Evolutionary conservation across 106 monocot genomes (phyloP).

Genomic region (Posidonia australis): DNA sequence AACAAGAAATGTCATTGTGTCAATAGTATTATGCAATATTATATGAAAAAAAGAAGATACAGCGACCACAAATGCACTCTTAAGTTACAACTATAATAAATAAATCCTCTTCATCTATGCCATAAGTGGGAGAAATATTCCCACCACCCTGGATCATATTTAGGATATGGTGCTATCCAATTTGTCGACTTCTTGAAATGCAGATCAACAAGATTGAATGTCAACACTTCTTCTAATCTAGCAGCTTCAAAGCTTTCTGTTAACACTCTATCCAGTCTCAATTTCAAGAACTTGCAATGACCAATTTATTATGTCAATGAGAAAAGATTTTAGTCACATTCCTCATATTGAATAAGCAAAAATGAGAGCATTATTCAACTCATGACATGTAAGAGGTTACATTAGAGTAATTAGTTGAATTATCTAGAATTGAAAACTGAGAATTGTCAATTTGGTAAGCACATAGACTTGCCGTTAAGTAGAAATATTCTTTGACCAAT

Average conservation of each 20-base stretch:
- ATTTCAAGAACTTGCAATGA: conserved; percentile 89
- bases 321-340: background rate
- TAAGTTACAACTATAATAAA: background rate
- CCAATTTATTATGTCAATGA: background rate
- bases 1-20: too few relatives aligned
- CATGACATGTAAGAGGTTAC: too few relatives aligned
- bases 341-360: background rate
- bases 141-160: conserved; percentile 97
- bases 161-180: conserved; percentile 88
- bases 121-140: conserved; percentile 58
- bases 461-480: too few relatives aligned
- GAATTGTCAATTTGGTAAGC: too few relatives aligned
- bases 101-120: background rate
- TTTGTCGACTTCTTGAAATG: conserved; percentile 71
- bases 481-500: too few relatives aligned
- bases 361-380: background rate
- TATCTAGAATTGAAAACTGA: too few relatives aligned
- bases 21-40: too few relatives aligned
- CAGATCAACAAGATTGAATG: conserved; percentile 47
- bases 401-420: too few relatives aligned
- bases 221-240: conserved; percentile 52
- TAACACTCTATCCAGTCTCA: conserved; percentile 87
- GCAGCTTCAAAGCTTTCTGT: conserved; percentile 60
- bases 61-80: too few relatives aligned
- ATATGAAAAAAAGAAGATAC: too few relatives aligned